Conservation (phyloP, 176 grass and related monocot species). For the Sorghum bicolor region DNA sequence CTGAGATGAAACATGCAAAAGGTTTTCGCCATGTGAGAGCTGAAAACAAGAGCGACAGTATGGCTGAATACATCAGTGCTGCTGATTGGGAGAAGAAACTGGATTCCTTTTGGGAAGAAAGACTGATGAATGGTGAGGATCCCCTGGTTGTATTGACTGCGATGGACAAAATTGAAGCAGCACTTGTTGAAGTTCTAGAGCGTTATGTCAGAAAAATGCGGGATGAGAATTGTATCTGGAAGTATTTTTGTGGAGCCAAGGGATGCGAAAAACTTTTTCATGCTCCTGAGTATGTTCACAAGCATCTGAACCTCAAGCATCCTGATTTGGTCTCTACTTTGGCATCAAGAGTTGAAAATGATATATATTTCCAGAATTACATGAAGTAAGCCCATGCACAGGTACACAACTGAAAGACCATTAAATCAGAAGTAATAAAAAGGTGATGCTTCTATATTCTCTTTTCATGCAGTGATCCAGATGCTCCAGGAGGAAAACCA, state of each 20-base stretch:
- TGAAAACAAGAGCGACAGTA: constrained; percentile 44
- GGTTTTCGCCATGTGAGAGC: constrained; percentile 79
- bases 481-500: constrained; percentile 76
- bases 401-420: neutral
- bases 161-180: constrained; percentile 70
- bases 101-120: constrained; percentile 73
- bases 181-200: constrained; percentile 49
- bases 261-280: constrained; percentile 82
- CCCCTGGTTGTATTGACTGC: constrained; percentile 69
- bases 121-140: constrained; percentile 59
- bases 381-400: constrained; percentile 65
- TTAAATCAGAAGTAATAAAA: neutral
- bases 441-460: constrained; percentile 22
- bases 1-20: constrained; percentile 63
- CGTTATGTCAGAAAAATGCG: constrained; percentile 57
- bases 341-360: constrained; percentile 59
- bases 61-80: constrained; percentile 27
- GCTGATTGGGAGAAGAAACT: constrained; percentile 88
- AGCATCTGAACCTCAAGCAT: constrained; percentile 88
- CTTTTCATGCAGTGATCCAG: constrained; percentile 64
- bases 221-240: constrained; percentile 74
- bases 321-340: constrained; percentile 60
- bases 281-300: constrained; percentile 88
- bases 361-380: constrained; percentile 88
- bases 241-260: constrained; percentile 75